phyloP scores from a whole-genome alignment of 257 asterid species.

The Solanum bulbocastanum region DNA sequence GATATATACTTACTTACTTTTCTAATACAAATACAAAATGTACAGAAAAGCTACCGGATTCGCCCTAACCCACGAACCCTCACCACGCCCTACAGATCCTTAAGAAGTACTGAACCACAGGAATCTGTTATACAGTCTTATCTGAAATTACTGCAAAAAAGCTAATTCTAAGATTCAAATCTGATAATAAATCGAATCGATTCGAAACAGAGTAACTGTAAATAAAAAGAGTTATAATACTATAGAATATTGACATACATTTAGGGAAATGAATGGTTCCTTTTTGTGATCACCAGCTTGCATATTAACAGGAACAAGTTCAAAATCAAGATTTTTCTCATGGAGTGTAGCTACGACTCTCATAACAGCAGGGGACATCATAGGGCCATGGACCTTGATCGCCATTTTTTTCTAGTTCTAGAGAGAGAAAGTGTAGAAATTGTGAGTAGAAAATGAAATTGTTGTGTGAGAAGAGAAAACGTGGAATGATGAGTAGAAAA shows the following conservation, averaged over 20 bases:
- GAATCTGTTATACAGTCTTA: no score
- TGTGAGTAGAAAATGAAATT: neutral
- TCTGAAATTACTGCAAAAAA: no score
- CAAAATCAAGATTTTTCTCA: slow-evolving; percentile 18
- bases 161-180: no score
- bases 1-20: no score
- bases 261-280: slow-evolving; percentile 20
- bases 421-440: neutral
- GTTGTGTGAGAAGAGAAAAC: neutral
- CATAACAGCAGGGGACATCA: slow-evolving; percentile 7
- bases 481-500: neutral
- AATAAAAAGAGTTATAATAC: no score
- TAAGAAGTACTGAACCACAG: no score
- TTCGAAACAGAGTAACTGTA: no score
- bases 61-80: no score
- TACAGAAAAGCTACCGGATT: no score
- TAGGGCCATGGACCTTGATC: slow-evolving; percentile 15
- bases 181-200: no score
- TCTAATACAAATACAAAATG: no score
- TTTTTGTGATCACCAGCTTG: slow-evolving; percentile 13
- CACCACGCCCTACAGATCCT: no score
- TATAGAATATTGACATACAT: neutral
- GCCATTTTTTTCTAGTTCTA: neutral
- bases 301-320: slow-evolving; percentile 1
- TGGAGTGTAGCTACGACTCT: slow-evolving; percentile 6